These are phyloP conservation scores for Sideroxylon spinosum DNA, from an alignment of 179 eudicot species.

Conservation along the genomic window DNA sequence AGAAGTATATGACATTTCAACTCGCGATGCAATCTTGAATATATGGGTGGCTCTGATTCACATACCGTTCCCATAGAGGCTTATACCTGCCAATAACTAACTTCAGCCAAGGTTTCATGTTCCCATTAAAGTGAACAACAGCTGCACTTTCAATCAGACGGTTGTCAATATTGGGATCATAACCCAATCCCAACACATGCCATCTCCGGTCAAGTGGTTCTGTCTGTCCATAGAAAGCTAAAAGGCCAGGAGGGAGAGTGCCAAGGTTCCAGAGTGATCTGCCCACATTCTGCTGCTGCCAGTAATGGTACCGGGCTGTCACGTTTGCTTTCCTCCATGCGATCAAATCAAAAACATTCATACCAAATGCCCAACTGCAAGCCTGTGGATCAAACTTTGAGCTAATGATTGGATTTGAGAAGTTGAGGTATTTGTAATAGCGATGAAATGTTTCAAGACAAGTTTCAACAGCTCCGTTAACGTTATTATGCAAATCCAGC, in stretches of 20 bases:
- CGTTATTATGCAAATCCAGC: constrained; percentile 72
- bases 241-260: constrained; percentile 76
- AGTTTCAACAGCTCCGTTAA: constrained; percentile 84
- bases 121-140: constrained; percentile 67
- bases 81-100: constrained; percentile 47
- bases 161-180: constrained; percentile 58
- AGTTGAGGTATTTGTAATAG: constrained; percentile 66
- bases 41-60: constrained; percentile 50
- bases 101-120: constrained; percentile 77
- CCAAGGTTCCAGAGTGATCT: constrained; percentile 68
- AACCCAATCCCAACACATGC: constrained; percentile 81
- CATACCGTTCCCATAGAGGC: constrained; percentile 62
- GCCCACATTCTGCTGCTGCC: constrained; percentile 63
- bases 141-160: constrained; percentile 77
- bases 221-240: constrained; percentile 67
- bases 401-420: constrained; percentile 62
- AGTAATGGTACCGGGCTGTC: constrained; percentile 55
- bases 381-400: constrained; percentile 82
- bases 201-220: constrained; percentile 88
- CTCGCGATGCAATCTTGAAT: constrained; percentile 52
- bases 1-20: constrained; percentile 15
- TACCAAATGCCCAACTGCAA: constrained; percentile 86
- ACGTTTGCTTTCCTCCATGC: constrained; percentile 71
- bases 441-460: constrained; percentile 78
- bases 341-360: constrained; percentile 71